phyloP scores from a whole-genome alignment of 345 rosid genomes.

The Dovyalis caffra region DNA sequence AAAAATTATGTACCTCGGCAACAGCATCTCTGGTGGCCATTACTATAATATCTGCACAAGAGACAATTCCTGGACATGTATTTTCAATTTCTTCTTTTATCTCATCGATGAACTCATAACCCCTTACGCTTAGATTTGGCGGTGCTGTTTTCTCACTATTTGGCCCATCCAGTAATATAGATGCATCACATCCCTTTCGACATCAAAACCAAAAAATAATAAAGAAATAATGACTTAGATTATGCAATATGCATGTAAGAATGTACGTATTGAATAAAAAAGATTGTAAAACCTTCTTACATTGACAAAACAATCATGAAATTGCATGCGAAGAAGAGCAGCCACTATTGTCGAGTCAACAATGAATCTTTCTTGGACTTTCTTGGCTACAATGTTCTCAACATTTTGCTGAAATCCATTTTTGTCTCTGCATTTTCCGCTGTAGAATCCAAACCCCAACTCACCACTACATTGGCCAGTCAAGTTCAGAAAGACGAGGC shows the following conservation, averaged over 20 bases:
- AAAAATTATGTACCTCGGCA: constrained; percentile 32
- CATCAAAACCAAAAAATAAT: not conserved
- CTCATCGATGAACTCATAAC: constrained; percentile 37
- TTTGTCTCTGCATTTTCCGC: constrained; percentile 18
- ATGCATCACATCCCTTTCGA: constrained; percentile 48
- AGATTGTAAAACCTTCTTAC: constrained; percentile 15
- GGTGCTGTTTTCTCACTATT: constrained; percentile 39
- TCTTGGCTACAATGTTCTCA: constrained; percentile 33
- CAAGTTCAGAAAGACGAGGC: constrained; percentile 33
- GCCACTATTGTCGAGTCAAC: constrained; percentile 31
- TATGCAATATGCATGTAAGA: no score
- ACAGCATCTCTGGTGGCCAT: constrained; percentile 69
- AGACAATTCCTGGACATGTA: constrained; percentile 46
- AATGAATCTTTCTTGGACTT: constrained; percentile 2
- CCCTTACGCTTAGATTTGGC: constrained; percentile 39
- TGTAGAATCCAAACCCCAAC: constrained; percentile 35
- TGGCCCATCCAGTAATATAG: constrained; percentile 35
- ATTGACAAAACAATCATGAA: constrained; percentile 50
- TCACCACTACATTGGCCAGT: constrained; percentile 33
- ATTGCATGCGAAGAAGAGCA: constrained; percentile 49
- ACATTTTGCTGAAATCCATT: constrained; percentile 13
- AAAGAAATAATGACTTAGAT: no score
- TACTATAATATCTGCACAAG: constrained; percentile 60
- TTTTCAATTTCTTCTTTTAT: constrained; percentile 36
- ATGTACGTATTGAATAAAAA: no score